Base-by-base conservation (phyloP, 805 yeast species). In the Hemisphaericaspora nanyangensis region DNA sequence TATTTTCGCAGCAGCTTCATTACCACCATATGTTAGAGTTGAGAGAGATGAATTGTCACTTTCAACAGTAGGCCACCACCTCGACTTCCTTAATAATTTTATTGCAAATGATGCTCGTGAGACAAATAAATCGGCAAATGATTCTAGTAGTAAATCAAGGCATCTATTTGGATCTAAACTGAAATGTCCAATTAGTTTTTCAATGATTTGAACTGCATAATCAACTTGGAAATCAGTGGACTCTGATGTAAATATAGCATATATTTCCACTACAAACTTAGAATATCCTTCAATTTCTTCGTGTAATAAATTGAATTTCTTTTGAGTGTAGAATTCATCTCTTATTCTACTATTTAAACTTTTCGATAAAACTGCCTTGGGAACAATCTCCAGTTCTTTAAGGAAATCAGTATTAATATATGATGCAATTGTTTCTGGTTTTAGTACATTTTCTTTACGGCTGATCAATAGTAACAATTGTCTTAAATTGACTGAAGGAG, bases 211-310 rank as follows among this genome's bases (percentile, higher is more conserved):
- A 7, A 71, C 54, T 7, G 76, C 70, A 37, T 65, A 68, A 1
- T 64, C 60, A 0, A 77, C 60, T 48, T 76, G 72, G 29, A 51
- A 61, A 3, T 50, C 45, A 6, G 73, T 58, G 39, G 73, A 71
- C 3, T 63, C 61, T 16, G 43, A 26, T 18, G 52, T 49, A 38
- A 74, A 61, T 1, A 78, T 68, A 2, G 59, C 45, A 38, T 63
- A 56, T 10, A 83, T 45, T 34, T 80, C 77, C 2, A 70, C 70
- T 1, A 79, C 56, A 24, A 85, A 62, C 48, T 79, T 80, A 10
- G 95, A 60, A 58, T 77, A 89, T 1, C 96, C 97, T 52, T 83
- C 88, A 17, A 79, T 65, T 44, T 84, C 84, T 56, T 90, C 96
- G 35, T 79, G 76, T 6, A 86, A 50, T 13, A 88, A 63, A 42